Conservation (phyloP, 345 rosid genomes). For the Lumnitzera racemosa region DNA sequence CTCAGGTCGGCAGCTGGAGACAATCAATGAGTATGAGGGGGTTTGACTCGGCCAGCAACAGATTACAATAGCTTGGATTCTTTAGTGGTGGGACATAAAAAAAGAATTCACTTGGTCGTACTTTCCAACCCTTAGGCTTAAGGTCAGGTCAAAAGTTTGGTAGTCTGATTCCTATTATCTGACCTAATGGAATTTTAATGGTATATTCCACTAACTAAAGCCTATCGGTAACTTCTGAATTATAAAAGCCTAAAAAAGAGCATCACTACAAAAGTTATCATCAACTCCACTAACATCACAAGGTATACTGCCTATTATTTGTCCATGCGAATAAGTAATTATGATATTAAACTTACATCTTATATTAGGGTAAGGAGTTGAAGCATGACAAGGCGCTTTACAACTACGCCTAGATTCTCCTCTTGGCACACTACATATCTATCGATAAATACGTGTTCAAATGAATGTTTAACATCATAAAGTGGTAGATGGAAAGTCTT, state of each 20-base stretch:
- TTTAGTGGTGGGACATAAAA: no score
- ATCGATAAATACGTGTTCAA: constrained; percentile 70
- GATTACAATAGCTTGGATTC: no score
- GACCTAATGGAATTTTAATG: constrained; percentile 59
- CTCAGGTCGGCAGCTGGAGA: no score
- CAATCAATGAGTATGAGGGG: no score
- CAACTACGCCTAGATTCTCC: constrained; percentile 90
- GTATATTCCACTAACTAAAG: constrained; percentile 63
- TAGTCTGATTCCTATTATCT: neutral
- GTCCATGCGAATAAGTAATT: constrained; percentile 77
- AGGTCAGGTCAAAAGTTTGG: no score
- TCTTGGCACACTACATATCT: constrained; percentile 86
- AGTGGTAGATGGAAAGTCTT: constrained; percentile 73
- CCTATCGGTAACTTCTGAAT: constrained; percentile 58
- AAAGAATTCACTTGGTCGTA: no score
- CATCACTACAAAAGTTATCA: constrained; percentile 28
- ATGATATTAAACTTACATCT: constrained; percentile 69
- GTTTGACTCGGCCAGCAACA: no score
- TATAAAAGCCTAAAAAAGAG: constrained; percentile 54
- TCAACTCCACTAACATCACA: constrained; percentile 77
- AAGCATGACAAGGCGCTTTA: constrained; percentile 67
- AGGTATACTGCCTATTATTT: constrained; percentile 60
- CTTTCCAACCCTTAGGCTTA: no score
- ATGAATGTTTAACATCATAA: constrained; percentile 39
- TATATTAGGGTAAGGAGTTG: constrained; percentile 66